phyloP scores from a whole-genome alignment of 371 early-diverging fungal genomes.

The Mucor irregularis region DNA sequence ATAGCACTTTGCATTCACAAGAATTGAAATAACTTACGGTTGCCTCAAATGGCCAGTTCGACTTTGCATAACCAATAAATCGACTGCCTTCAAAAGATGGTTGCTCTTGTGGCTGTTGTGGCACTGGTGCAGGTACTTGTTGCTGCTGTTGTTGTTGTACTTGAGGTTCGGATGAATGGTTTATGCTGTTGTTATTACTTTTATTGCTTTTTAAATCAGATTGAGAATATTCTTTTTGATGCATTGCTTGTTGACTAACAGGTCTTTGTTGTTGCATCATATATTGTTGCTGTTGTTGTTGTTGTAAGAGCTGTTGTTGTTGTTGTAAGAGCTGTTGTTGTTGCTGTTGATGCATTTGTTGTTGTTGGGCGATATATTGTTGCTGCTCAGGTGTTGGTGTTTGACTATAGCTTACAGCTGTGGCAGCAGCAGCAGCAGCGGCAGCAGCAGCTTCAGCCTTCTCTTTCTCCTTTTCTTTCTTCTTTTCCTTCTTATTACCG shows the following conservation, averaged over 20 bases:
- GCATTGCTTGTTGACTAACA: constrained; percentile 1
- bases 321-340: constrained; percentile 7
- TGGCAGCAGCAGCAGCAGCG: neutral
- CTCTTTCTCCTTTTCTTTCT: constrained; percentile 22
- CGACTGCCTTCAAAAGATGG: neutral
- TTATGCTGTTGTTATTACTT: neutral
- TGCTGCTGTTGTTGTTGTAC: neutral
- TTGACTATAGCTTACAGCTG: neutral
- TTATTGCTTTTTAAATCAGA: constrained; percentile 2
- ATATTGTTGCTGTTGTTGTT: constrained; percentile 5
- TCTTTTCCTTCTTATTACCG: constrained; percentile 26
- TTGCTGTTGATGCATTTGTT: neutral
- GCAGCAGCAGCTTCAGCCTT: neutral
- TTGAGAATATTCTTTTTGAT: neutral
- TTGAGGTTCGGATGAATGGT: neutral
- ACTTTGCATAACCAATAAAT: constrained; percentile 23
- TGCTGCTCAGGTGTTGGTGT: neutral
- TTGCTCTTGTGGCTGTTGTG: too few relatives aligned
- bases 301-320: neutral
- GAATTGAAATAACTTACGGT: constrained; percentile 18
- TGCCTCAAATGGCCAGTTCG: constrained; percentile 39
- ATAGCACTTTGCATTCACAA: neutral
- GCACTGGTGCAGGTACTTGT: too few relatives aligned
- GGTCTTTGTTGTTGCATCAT: constrained; percentile 10
- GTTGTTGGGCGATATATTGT: neutral